Conservation (phyloP, 179 eudicot genomes). For the Amaranthus tricolor region DNA sequence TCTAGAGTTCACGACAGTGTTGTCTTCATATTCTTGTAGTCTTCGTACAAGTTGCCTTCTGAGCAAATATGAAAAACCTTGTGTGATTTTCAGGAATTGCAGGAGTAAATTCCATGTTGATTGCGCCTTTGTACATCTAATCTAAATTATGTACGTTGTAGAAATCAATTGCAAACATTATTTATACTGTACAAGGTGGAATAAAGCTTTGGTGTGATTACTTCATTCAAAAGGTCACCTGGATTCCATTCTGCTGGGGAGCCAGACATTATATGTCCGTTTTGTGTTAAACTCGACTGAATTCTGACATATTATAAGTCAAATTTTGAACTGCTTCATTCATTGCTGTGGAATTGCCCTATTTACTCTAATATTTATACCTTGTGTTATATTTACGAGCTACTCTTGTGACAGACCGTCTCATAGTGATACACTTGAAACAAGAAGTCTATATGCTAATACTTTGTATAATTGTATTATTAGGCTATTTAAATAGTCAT, state of each 20-base stretch:
- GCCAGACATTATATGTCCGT: conserved; percentile 13
- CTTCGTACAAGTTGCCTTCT: not conserved
- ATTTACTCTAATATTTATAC: too few relatives aligned
- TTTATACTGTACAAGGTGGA: conserved; percentile 26
- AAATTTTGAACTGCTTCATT: not conserved
- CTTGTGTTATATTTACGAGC: too few relatives aligned
- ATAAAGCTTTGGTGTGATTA: conserved; percentile 29
- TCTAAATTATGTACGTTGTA: conserved; percentile 9
- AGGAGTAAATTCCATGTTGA: conserved; percentile 15
- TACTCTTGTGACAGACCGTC: too few relatives aligned
- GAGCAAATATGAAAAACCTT: conserved; percentile 14
- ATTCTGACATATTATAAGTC: conserved; percentile 5
- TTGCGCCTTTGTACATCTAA: conserved; percentile 27
- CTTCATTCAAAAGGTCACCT: conserved; percentile 17
- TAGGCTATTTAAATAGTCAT: too few relatives aligned
- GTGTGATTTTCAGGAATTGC: not conserved
- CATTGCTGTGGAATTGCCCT: too few relatives aligned
- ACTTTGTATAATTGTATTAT: too few relatives aligned
- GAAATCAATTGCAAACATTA: conserved; percentile 21
- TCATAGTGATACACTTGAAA: too few relatives aligned
- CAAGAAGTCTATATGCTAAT: too few relatives aligned
- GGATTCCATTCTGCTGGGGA: not conserved
- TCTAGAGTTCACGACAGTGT: conserved; percentile 98
- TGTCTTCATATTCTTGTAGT: conserved; percentile 78
- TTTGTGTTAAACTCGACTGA: conserved; percentile 10